A percentile compares a stretch with the other conserved stretches of the same genome.
These are phyloP conservation scores for Penicillium diatomitis DNA, from an alignment of 495 filamentous ascomycete genomes.

Conservation along the genomic window DNA sequence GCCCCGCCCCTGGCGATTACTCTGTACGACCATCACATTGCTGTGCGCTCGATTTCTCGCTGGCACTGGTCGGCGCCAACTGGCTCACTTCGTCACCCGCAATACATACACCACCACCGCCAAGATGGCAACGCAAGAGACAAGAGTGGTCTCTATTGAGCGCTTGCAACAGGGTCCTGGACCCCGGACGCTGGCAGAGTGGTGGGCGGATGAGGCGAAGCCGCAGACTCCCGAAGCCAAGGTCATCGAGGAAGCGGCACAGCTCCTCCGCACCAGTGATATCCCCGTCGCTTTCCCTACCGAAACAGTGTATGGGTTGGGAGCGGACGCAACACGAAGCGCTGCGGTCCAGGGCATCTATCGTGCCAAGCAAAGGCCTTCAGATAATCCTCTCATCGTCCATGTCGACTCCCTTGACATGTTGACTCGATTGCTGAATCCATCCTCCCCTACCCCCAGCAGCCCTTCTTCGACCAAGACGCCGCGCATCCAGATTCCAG, in stretches of 20 bases:
- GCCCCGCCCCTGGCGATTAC: background rate
- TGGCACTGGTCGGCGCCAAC: constrained; percentile 28
- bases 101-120: background rate
- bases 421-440: constrained; percentile 54
- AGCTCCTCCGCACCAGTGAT: constrained; percentile 50
- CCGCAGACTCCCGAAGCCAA: constrained; percentile 28
- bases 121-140: constrained; percentile 15
- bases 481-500: constrained; percentile 49
- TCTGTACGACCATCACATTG: constrained; percentile 18
- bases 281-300: constrained; percentile 91
- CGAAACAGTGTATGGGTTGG: constrained; percentile 95
- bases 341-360: constrained; percentile 88
- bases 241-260: constrained; percentile 45
- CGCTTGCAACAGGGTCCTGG: constrained; percentile 34
- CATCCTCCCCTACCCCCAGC: constrained; percentile 6
- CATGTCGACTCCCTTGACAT: constrained; percentile 79
- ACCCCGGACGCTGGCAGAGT: constrained; percentile 32
- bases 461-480: constrained; percentile 17
- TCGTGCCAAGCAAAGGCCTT: constrained; percentile 76
- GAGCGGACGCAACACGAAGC: constrained; percentile 82
- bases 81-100: constrained; percentile 16
- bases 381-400: constrained; percentile 92
- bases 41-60: constrained; percentile 22
- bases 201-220: constrained; percentile 35
- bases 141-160: constrained; percentile 35